Conservation (phyloP, 2,329 filamentous ascomycete species). For the Cladosporium sp. region DNA sequence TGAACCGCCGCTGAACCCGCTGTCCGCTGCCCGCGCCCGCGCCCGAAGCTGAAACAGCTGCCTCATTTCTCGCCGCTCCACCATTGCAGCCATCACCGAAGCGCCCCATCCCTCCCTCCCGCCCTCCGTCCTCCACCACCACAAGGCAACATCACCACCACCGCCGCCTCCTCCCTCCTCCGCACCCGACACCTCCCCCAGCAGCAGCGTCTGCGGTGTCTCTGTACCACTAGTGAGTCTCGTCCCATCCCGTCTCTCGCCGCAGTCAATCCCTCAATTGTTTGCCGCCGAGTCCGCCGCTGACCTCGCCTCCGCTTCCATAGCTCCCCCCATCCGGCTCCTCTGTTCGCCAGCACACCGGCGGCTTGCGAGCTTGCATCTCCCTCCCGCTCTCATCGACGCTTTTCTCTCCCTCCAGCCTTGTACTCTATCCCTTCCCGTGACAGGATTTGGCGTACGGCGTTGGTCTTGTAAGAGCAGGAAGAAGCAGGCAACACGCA, state of each 20-base stretch:
- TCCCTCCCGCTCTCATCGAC: background rate
- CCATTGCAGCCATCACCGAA: background rate
- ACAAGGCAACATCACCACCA: background rate
- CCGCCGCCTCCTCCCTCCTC: background rate
- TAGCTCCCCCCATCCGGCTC: slow-evolving; percentile 6
- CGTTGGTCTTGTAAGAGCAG: slow-evolving; percentile 9
- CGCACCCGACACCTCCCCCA: background rate
- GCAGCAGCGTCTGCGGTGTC: background rate
- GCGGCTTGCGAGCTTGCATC: background rate
- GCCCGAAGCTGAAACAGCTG: slow-evolving; percentile 2
- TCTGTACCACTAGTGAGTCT: background rate
- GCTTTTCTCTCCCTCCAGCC: background rate
- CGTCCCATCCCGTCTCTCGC: background rate
- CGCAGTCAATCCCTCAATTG: background rate
- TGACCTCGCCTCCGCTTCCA: slow-evolving; percentile 4
- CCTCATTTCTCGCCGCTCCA: slow-evolving; percentile 11
- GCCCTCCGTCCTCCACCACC: background rate
- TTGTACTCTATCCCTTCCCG: slow-evolving; percentile 10
- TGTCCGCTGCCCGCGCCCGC: background rate
- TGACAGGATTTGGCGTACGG: slow-evolving; percentile 9
- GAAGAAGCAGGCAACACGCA: background rate
- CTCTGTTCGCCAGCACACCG: background rate
- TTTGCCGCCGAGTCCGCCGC: slow-evolving; percentile 5
- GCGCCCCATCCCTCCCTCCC: background rate
- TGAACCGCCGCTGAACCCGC: background rate